Percentiles rank a stretch among this genome's conserved stretches.
Conservation (phyloP, 176 grass and related monocot genomes). For the Tillandsia leiboldiana region DNA sequence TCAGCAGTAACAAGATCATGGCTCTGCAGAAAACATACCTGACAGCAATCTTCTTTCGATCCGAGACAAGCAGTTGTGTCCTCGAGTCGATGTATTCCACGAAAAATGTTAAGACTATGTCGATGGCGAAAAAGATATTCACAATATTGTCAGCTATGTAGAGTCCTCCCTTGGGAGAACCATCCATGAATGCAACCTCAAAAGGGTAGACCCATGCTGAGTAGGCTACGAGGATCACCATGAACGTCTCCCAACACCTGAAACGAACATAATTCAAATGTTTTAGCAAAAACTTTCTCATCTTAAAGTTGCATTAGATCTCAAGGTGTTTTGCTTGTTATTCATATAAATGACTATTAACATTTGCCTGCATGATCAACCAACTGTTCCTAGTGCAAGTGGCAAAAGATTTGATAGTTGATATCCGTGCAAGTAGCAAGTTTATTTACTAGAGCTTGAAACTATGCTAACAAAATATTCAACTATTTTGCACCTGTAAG, state of each 20-base stretch:
- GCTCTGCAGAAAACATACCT: slow-evolving; percentile 31
- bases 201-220: slow-evolving; percentile 98
- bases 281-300: neutral
- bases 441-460: neutral
- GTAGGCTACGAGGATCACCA: slow-evolving; percentile 90
- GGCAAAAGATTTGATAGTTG: no score
- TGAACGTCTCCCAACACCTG: slow-evolving; percentile 94
- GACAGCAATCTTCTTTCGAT: slow-evolving; percentile 50
- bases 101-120: slow-evolving; percentile 90
- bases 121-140: slow-evolving; percentile 64
- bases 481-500: slow-evolving; percentile 46
- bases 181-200: slow-evolving; percentile 93
- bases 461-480: neutral
- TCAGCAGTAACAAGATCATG: neutral
- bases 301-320: neutral
- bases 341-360: neutral
- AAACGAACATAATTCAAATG: neutral
- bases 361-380: neutral
- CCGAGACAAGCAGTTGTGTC: slow-evolving; percentile 65
- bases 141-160: slow-evolving; percentile 62
- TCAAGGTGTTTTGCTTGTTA: neutral
- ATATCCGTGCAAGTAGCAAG: no score
- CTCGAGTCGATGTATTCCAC: slow-evolving; percentile 78
- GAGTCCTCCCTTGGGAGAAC: slow-evolving; percentile 60
- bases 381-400: no score